Conservation (phyloP, 2,329 filamentous ascomycete species). For the Lachnellula arida region DNA sequence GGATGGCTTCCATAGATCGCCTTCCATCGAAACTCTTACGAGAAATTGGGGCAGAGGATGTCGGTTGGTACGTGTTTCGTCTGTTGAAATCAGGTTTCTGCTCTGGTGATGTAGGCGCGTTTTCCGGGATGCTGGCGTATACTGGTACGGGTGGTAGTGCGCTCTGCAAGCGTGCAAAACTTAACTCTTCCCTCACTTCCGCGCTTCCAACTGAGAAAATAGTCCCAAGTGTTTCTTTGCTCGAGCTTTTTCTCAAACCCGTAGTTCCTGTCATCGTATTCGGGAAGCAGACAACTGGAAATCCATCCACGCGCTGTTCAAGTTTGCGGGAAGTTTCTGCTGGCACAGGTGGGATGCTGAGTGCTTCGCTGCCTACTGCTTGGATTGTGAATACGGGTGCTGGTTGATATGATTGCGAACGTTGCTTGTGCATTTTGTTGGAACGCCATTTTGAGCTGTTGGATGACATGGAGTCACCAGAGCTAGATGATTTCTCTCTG, state of each 20-base stretch:
- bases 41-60: not conserved
- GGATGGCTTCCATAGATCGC: conserved; percentile 5
- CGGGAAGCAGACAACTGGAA: conserved; percentile 20
- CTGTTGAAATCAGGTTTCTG: conserved; percentile 11
- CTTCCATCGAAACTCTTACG: conserved; percentile 5
- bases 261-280: conserved; percentile 16
- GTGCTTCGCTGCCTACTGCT: conserved; percentile 16
- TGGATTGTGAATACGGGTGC: conserved; percentile 22
- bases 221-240: conserved; percentile 28
- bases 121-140: conserved; percentile 13
- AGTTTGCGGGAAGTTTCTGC: conserved; percentile 16
- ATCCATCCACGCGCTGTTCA: conserved; percentile 17
- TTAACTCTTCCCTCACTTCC: conserved; percentile 23
- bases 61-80: conserved; percentile 12
- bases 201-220: conserved; percentile 28
- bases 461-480: not conserved
- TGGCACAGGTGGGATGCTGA: conserved; percentile 19
- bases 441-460: not conserved
- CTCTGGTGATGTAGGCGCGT: conserved; percentile 5
- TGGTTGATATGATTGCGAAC: conserved; percentile 6
- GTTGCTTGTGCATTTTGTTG: conserved; percentile 6
- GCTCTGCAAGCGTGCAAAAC: conserved; percentile 19
- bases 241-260: conserved; percentile 10
- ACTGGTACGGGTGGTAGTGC: conserved; percentile 21
- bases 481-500: not conserved